A percentile compares a stretch with the other conserved stretches of the same genome.
These are phyloP conservation scores for Coniophora puteana DNA, from an alignment of 1,284 basidiomycete genomes.

Conservation along the genomic window DNA sequence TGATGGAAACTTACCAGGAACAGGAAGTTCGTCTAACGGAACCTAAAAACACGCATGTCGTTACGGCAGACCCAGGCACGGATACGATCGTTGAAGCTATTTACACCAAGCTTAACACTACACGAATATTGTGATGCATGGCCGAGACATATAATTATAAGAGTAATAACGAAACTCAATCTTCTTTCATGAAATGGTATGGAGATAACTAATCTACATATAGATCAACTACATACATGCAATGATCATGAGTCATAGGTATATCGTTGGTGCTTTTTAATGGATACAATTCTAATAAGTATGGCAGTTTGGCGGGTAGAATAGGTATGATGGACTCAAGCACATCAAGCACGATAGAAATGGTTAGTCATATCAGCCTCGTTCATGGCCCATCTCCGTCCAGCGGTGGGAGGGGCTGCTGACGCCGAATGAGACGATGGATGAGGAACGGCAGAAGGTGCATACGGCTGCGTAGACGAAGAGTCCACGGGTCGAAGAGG, in stretches of 20 bases:
- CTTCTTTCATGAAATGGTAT: background rate
- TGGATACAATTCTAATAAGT: background rate
- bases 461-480: background rate
- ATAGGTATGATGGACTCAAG: background rate
- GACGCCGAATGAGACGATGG: conserved; percentile 1
- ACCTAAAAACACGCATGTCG: background rate
- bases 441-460: conserved; percentile 1
- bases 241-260: background rate
- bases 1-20: conserved; percentile 1
- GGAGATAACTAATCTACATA: background rate
- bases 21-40: too few species aligned
- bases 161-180: background rate
- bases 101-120: background rate
- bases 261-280: background rate
- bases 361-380: conserved; percentile 20
- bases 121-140: too few species aligned
- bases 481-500: conserved; percentile 8
- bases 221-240: background rate
- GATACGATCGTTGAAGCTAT: background rate
- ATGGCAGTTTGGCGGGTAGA: background rate
- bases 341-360: conserved; percentile 16
- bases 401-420: conserved; percentile 2
- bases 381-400: conserved; percentile 24
- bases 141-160: background rate
- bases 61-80: background rate